Evolutionary conservation across 176 grass and related monocot species (phyloP).

Genomic region (Triticum turgidum): DNA sequence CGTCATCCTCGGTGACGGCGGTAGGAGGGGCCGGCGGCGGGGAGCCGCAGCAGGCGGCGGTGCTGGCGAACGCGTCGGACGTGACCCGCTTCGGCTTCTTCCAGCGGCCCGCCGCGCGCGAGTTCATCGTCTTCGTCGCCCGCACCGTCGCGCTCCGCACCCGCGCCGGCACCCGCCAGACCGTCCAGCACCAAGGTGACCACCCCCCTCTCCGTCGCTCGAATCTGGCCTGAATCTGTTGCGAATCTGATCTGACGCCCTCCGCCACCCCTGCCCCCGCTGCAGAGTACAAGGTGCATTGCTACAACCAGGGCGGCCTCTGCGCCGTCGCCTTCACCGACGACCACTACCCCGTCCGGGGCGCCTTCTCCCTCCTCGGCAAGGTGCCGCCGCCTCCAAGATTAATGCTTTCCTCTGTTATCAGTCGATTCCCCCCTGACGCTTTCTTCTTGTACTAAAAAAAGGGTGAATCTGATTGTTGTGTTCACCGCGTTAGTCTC

Average conservation of each 20-base stretch:
- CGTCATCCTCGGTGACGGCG: neutral
- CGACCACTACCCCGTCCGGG: slow-evolving; percentile 61
- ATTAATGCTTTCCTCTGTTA: too few relatives aligned
- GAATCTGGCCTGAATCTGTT: too few relatives aligned
- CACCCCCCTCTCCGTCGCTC: neutral
- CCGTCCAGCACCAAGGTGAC: slow-evolving; percentile 62
- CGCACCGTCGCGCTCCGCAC: slow-evolving; percentile 68
- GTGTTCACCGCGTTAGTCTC: neutral
- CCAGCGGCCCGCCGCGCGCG: slow-evolving; percentile 46
- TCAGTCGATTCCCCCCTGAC: too few relatives aligned
- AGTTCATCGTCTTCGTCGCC: slow-evolving; percentile 76
- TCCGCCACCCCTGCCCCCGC: neutral
- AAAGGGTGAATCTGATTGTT: neutral
- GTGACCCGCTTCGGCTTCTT: slow-evolving; percentile 70
- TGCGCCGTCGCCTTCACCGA: slow-evolving; percentile 60
- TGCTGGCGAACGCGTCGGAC: slow-evolving; percentile 65
- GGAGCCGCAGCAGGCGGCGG: slow-evolving; percentile 45
- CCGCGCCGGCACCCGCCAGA: slow-evolving; percentile 43
- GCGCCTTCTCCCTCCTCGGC: slow-evolving; percentile 61
- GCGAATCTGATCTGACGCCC: neutral
- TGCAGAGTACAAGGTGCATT: slow-evolving; percentile 73
- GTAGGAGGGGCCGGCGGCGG: neutral
- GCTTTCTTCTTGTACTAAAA: too few relatives aligned
- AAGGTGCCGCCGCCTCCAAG: slow-evolving; percentile 3
- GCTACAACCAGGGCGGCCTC: slow-evolving; percentile 59